Conservation (phyloP, 2,329 filamentous ascomycete species). For the Thielaviopsis populi region DNA sequence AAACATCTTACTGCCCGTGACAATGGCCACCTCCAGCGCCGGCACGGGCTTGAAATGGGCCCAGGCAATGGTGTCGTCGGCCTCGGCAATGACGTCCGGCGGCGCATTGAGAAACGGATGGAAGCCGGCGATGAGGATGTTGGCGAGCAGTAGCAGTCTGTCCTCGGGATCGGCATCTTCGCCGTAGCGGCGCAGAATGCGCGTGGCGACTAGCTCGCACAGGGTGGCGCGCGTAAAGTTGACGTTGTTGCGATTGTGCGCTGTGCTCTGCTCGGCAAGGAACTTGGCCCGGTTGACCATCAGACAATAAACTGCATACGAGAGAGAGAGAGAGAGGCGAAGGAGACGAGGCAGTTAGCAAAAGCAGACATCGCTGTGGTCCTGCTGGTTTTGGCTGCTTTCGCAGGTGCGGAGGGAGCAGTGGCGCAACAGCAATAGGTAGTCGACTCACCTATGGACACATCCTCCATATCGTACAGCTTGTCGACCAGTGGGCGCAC, state of each 20-base stretch:
- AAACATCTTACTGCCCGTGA: conserved; percentile 68
- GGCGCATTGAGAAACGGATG: conserved; percentile 77
- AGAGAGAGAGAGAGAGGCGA: conserved; percentile 20
- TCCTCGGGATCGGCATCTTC: conserved; percentile 59
- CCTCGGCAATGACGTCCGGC: conserved; percentile 42
- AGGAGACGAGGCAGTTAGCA: not conserved
- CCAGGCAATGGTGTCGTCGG: conserved; percentile 34
- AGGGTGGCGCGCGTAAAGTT: conserved; percentile 62
- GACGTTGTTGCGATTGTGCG: conserved; percentile 67
- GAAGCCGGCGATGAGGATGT: conserved; percentile 70
- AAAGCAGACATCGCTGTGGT: no score
- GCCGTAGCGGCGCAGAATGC: conserved; percentile 62
- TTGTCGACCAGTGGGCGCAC: conserved; percentile 73
- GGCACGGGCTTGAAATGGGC: conserved; percentile 48
- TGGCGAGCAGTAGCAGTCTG: conserved; percentile 58
- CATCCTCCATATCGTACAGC: conserved; percentile 62
- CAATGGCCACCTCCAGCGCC: conserved; percentile 67
- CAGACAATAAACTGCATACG: conserved; percentile 53
- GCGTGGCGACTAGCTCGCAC: conserved; percentile 66
- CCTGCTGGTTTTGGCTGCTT: no score
- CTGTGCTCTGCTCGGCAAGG: conserved; percentile 58
- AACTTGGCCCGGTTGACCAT: conserved; percentile 72
- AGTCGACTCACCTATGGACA: conserved; percentile 39
- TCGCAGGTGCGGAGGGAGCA: no score
- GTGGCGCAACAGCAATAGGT: no score